Base-by-base conservation (phyloP, 23 red algal species). In the Agarophyton chilense region DNA sequence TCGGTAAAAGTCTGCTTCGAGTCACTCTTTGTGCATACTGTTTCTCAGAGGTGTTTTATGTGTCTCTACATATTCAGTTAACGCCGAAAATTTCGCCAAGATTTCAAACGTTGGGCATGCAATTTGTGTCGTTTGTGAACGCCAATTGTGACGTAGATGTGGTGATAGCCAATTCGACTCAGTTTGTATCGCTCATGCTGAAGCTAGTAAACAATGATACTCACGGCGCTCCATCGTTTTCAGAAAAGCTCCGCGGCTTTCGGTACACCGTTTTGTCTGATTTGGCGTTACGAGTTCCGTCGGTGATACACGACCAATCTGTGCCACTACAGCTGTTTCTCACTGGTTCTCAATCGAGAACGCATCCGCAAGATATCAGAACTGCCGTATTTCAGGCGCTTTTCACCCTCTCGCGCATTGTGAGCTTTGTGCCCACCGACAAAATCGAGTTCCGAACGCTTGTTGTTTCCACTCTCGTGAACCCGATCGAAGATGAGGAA, bases 101-200 rank as follows among this genome's bases (percentile, higher is more conserved):
- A 31, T 68, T 94, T 0, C 72, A 85, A 18, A 36, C 55, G 32
- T 39, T 94, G 34, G 91, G 91, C 13, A 94, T 94, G 72, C 91
- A 94, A 72, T 94, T 66, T 47, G 52, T 87, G 49, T 73, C 76
- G 25, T 94, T 85, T 70, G 71, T 86, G 6, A 44, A 87, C 24
- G 31, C 66, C 24, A 45, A 94, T 52, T 64, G 58, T n/a, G 73
- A 65, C 32, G 68, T 42, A 5, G 56, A 60, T 24, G 80, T 77
- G 80, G n/a, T 94, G 68, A 50, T 40, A 2, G 54, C 25, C 16
- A 84, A 94, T 45, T n/a, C 51, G 6, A 1, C 49, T n/a, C 32
- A 40, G 29, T 67, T 94, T 33, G 79, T 94, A 17, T 10, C 24
- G 34, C 31, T 71, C 60, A 62, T 94, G 81, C 42, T 91, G 51